These are phyloP conservation scores for Pulveroboletus ravenelii DNA, from an alignment of 768 basidiomycete genomes.

Conservation along the genomic window DNA sequence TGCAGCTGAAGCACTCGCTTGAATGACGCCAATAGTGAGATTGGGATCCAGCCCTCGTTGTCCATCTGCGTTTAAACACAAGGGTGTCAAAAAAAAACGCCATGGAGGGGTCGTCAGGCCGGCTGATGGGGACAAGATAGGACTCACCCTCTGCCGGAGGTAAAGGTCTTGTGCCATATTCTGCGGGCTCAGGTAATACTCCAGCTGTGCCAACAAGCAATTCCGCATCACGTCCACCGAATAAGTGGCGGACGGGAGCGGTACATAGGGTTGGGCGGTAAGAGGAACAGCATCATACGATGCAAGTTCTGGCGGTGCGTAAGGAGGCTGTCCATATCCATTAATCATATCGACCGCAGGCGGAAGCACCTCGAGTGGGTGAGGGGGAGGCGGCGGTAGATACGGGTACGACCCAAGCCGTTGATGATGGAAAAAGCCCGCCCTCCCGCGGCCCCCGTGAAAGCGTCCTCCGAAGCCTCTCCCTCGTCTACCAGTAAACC, in stretches of 20 bases:
- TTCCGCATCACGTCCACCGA: conserved; percentile 62
- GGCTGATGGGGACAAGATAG: not conserved
- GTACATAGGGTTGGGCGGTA: conserved; percentile 30
- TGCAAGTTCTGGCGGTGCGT: conserved; percentile 31
- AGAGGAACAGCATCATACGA: conserved; percentile 22
- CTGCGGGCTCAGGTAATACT: conserved; percentile 88
- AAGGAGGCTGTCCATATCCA: conserved; percentile 30
- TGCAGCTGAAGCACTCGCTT: conserved; percentile 75
- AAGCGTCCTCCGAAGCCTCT: conserved; percentile 37
- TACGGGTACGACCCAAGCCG: conserved; percentile 30
- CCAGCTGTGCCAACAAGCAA: conserved; percentile 76
- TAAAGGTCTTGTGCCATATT: conserved; percentile 88
- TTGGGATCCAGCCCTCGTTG: conserved; percentile 79
- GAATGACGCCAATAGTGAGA: conserved; percentile 79
- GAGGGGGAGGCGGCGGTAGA: conserved; percentile 13
- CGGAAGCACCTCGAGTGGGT: conserved; percentile 30
- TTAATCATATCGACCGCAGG: conserved; percentile 19
- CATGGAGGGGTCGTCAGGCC: not conserved
- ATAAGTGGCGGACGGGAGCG: conserved; percentile 45
- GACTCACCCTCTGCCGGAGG: conserved; percentile 68
- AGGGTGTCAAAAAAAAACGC: not conserved
- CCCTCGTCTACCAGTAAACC: conserved; percentile 29
- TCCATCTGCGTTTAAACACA: conserved; percentile 65
- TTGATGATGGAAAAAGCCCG: conserved; percentile 31
- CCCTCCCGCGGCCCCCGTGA: conserved; percentile 33